These are phyloP conservation scores for Microsporum ferrugineum DNA, from an alignment of 2,329 filamentous ascomycete species.

Conservation along the genomic window DNA sequence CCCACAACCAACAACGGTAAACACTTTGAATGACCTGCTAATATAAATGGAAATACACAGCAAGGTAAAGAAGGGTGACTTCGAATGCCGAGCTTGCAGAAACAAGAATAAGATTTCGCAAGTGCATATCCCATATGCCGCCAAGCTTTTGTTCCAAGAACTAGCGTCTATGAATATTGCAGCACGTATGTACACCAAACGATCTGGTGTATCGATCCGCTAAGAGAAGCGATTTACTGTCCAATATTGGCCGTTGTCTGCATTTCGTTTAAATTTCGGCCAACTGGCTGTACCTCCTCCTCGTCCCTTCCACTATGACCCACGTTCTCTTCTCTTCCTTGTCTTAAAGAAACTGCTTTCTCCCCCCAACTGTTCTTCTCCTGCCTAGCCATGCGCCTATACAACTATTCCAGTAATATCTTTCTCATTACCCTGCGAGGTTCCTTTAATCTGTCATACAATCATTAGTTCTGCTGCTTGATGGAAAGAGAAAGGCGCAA, in stretches of 20 bases:
- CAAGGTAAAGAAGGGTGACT: constrained; percentile 87
- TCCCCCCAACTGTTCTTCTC: neutral
- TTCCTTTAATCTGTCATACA: neutral
- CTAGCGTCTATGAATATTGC: constrained; percentile 97
- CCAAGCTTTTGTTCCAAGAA: constrained; percentile 97
- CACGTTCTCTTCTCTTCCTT: neutral
- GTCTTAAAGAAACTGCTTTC: neutral
- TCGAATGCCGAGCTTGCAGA: constrained; percentile 94
- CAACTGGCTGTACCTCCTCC: neutral
- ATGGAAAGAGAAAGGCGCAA: constrained; percentile 4
- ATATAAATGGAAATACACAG: constrained; percentile 34
- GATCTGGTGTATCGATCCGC: constrained; percentile 34
- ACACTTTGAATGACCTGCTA: neutral
- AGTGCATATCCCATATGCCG: constrained; percentile 93
- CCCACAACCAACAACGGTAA: neutral
- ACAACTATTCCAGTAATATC: neutral
- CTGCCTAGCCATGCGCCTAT: neutral
- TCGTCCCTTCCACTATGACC: neutral
- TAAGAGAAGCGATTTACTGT: constrained; percentile 9
- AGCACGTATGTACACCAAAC: constrained; percentile 86
- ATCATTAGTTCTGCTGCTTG: neutral
- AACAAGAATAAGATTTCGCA: constrained; percentile 99
- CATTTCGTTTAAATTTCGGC: neutral
- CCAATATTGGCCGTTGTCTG: neutral
- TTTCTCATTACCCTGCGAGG: neutral